These are phyloP conservation scores for Paramecium caudatum DNA, from an alignment of 73 alveolate genomes.

Conservation along the genomic window DNA sequence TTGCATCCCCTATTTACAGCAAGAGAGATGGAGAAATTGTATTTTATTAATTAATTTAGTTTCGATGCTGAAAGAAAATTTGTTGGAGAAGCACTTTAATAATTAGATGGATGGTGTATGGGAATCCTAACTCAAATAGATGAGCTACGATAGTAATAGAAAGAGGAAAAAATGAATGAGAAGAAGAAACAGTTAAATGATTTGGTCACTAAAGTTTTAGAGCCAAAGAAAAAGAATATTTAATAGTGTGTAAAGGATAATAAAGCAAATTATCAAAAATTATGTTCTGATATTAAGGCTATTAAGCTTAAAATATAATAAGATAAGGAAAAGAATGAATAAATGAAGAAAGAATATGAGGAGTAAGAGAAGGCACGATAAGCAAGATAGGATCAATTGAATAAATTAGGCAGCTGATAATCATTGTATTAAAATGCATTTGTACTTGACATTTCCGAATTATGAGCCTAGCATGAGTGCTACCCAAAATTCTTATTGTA, in stretches of 20 bases:
- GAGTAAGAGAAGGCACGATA: neutral
- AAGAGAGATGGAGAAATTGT: conserved; percentile 55
- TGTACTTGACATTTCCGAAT: conserved; percentile 18
- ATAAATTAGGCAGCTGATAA: neutral
- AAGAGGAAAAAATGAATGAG: neutral
- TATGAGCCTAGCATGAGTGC: neutral
- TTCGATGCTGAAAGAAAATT: conserved; percentile 2
- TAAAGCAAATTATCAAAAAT: neutral
- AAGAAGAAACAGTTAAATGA: neutral
- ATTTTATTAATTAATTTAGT: neutral
- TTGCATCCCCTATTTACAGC: neutral
- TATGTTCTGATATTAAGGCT: neutral
- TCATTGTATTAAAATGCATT: conserved; percentile 18
- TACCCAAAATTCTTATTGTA: conserved; percentile 21
- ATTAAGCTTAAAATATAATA: neutral
- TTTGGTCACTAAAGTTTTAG: neutral
- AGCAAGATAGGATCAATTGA: conserved; percentile 23
- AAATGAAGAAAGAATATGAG: conserved; percentile 41
- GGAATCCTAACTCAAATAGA: neutral
- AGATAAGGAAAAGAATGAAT: conserved; percentile 12
- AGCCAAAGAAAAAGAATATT: neutral
- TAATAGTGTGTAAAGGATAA: neutral
- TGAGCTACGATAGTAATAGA: neutral
- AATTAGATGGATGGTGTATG: neutral
- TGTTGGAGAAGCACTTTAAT: neutral